Evolutionary conservation across 2,329 filamentous ascomycete species (phyloP).

Genomic region (Zasmidium angulare): DNA sequence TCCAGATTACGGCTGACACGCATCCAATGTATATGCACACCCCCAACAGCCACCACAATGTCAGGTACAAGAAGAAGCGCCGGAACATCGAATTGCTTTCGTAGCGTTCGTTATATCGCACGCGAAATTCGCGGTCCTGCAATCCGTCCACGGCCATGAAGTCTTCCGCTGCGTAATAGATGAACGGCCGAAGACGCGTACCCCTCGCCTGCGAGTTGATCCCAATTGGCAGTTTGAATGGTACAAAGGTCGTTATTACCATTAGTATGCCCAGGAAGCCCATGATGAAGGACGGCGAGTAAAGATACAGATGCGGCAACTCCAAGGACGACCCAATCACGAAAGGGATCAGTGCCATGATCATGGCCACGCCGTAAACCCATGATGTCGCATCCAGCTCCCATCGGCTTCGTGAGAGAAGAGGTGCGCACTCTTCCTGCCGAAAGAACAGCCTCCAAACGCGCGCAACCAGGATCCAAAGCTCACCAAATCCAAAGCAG

Average conservation of each 20-base stretch:
- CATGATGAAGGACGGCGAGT: constrained; percentile 34
- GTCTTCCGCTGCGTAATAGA: constrained; percentile 36
- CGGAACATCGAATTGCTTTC: constrained; percentile 31
- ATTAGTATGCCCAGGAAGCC: constrained; percentile 31
- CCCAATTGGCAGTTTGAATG: constrained; percentile 33
- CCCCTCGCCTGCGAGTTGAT: constrained; percentile 35
- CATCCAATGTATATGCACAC: constrained; percentile 30
- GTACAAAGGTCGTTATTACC: constrained; percentile 30
- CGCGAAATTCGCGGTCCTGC: constrained; percentile 33
- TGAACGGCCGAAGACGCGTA: constrained; percentile 29
- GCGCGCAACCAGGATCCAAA: constrained; percentile 34
- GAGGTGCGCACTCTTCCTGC: constrained; percentile 31
- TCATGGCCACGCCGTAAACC: constrained; percentile 33
- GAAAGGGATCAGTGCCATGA: constrained; percentile 33
- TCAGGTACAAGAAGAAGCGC: constrained; percentile 31
- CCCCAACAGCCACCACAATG: constrained; percentile 32
- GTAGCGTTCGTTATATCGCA: constrained; percentile 34
- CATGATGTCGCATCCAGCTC: constrained; percentile 35
- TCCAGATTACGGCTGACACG: constrained; percentile 34
- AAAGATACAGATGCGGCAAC: constrained; percentile 32
- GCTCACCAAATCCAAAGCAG: constrained; percentile 33
- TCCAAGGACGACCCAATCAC: constrained; percentile 27
- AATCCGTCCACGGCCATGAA: constrained; percentile 35
- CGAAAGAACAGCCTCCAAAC: constrained; percentile 28
- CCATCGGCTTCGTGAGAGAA: constrained; percentile 30